Evolutionary conservation across 805 yeast species (phyloP), one percentile per base, ranked within the genome.

Genomic region (Candida sonorensis): DNA sequence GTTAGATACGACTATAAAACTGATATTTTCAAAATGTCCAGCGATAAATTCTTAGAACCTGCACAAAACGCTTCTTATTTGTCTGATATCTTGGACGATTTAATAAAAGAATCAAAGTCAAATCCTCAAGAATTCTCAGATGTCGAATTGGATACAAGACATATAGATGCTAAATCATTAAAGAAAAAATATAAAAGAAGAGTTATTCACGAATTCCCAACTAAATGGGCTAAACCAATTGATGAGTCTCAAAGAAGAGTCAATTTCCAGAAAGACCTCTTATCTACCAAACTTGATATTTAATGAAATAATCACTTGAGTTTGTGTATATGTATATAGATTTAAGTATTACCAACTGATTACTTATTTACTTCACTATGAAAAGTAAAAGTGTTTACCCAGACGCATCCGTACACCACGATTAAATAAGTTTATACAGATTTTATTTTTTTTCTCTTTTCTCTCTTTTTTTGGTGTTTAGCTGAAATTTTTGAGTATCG

Each of bases 11-110:
- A 86, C 55, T 66, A 67, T 41, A 59, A 60, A 21, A 69, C 69
- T 1, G 80, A 82, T 48, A 54, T 58, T 12, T 68, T 90, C 48
- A 73, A 70, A 44, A 72, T 87, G 58, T 66, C 84, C n/a, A 60
- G 75, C 21, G 77, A 72, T 31, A 69, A 69, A 46, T 84, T 69
- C 55, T 66, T 75, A 7, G 84, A 85, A 48, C 80, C 95, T 26
- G 73, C 94, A 2, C 97, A 90, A 59, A 92, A 92, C 59, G 82
- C 90, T 30, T 72, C 81, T 42, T 77, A 68, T 54, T 61, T 85
- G 41, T 77, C 79, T 13, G 81, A 76, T 34, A 66, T 76, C 17
- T 64, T 87, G 42, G 70, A 72, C 44, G 67, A 67, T 35, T 62
- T 92, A 30, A 49, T 88, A 18, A 53, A 54, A 17, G 88, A 77